A percentile compares a stretch with the other conserved stretches of the same genome.
phyloP scores from a whole-genome alignment of 768 basidiomycete genomes.

The Boletellus sp. region DNA sequence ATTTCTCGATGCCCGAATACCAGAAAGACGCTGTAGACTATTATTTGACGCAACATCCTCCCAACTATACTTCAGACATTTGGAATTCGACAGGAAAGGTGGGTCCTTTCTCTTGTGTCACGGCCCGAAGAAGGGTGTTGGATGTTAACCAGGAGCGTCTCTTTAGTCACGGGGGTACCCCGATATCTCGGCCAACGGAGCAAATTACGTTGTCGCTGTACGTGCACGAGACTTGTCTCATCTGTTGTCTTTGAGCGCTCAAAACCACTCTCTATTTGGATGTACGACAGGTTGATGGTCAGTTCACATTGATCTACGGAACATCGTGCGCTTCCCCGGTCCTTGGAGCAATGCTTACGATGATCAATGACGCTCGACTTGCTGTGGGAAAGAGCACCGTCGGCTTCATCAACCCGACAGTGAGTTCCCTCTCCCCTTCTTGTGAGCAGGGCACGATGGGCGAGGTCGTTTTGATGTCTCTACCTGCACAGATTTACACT shows the following conservation, averaged over 20 bases:
- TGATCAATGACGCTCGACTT: slow-evolving; percentile 36
- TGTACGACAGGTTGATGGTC: slow-evolving; percentile 20
- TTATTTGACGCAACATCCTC: slow-evolving; percentile 26
- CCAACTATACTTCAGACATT: too few relatives aligned
- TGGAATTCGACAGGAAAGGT: slow-evolving; percentile 30
- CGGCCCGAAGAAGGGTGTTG: slow-evolving; percentile 10
- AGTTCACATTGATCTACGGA: slow-evolving; percentile 17
- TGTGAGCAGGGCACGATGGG: too few relatives aligned
- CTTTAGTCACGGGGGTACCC: slow-evolving; percentile 33
- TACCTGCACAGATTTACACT: slow-evolving; percentile 15
- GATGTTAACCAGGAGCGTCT: slow-evolving; percentile 27
- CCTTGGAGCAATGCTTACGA: slow-evolving; percentile 28
- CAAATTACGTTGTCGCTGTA: slow-evolving; percentile 26
- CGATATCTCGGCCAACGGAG: slow-evolving; percentile 37
- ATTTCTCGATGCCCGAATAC: slow-evolving; percentile 41
- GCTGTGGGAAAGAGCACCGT: slow-evolving; percentile 27
- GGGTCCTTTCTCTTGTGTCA: slow-evolving; percentile 12
- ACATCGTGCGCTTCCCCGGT: slow-evolving; percentile 32
- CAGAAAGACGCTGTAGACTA: slow-evolving; percentile 33
- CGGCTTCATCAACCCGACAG: slow-evolving; percentile 43
- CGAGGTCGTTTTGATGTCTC: background rate
- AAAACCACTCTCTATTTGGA: background rate
- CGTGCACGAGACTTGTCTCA: background rate
- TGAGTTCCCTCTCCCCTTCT: slow-evolving; percentile 30
- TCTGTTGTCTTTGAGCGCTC: background rate